Evolutionary conservation across 2,329 filamentous ascomycete genomes (phyloP).

Genomic region (Lasiodiplodia sp.): DNA sequence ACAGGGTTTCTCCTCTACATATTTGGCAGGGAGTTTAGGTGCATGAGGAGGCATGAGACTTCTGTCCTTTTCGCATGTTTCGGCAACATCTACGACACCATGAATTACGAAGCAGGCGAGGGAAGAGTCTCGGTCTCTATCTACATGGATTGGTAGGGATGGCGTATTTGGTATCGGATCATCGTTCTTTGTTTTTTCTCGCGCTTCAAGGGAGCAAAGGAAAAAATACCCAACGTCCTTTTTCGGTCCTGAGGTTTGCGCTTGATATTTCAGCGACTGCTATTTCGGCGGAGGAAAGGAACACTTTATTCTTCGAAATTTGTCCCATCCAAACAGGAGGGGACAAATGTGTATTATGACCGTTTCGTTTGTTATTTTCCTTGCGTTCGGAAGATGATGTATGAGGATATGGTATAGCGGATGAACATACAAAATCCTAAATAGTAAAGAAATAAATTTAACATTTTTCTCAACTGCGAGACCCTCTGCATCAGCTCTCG

Average conservation of each 20-base stretch:
- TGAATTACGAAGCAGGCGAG: constrained; percentile 17
- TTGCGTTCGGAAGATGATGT: constrained; percentile 10
- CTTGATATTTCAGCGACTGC: background rate
- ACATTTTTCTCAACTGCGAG: background rate
- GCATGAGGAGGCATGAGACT: background rate
- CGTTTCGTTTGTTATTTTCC: constrained; percentile 22
- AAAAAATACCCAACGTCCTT: constrained; percentile 19
- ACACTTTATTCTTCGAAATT: background rate
- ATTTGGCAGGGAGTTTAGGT: constrained; percentile 9
- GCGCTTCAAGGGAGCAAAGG: constrained; percentile 23
- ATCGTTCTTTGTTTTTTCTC: constrained; percentile 3
- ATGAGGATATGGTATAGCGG: background rate
- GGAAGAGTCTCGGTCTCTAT: background rate
- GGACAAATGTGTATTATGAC: constrained; percentile 14
- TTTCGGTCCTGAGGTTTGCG: background rate
- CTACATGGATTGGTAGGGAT: background rate
- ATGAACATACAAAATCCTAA: background rate
- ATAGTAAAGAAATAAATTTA: constrained; percentile 1
- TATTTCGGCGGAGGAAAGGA: background rate
- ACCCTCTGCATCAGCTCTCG: background rate
- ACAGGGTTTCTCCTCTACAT: background rate
- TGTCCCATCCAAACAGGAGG: background rate
- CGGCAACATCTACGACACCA: background rate
- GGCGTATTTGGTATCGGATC: constrained; percentile 9
- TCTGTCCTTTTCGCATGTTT: constrained; percentile 8